These are phyloP conservation scores for Alternaria tenuissima DNA, from an alignment of 2,329 filamentous ascomycete species.

Conservation along the genomic window DNA sequence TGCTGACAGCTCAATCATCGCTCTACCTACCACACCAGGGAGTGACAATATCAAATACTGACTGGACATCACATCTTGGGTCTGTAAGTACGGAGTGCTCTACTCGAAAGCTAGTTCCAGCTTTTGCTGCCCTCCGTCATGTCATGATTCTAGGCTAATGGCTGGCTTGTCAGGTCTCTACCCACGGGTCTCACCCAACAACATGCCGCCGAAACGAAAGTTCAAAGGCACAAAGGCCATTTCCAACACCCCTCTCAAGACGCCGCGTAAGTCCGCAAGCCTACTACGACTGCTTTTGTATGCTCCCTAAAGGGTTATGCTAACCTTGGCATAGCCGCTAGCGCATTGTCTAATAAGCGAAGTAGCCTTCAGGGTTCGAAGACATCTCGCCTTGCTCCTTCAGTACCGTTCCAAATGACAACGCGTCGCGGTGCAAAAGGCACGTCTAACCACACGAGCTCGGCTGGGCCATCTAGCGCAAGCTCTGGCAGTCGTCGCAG, in stretches of 20 bases:
- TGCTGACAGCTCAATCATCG: constrained; percentile 22
- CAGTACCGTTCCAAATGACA: constrained; percentile 60
- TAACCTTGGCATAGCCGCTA: constrained; percentile 50
- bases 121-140: neutral
- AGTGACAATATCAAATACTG: neutral
- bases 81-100: constrained; percentile 21
- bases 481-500: constrained; percentile 51
- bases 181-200: constrained; percentile 14
- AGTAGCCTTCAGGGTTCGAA: constrained; percentile 43
- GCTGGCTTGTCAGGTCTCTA: constrained; percentile 16
- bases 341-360: constrained; percentile 49
- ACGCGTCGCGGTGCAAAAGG: constrained; percentile 55
- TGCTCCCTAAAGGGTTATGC: constrained; percentile 33
- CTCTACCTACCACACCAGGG: neutral
- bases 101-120: neutral
- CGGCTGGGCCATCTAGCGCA: constrained; percentile 45
- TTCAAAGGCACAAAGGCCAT: constrained; percentile 32
- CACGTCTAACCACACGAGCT: constrained; percentile 47
- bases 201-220: constrained; percentile 49
- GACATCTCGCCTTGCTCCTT: constrained; percentile 55
- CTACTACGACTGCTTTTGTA: constrained; percentile 19
- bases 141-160: constrained; percentile 28
- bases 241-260: constrained; percentile 23
- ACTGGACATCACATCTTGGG: neutral
- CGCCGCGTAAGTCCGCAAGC: constrained; percentile 30